Base-by-base conservation (phyloP, 1,139 yeast genomes). In the Hemisphaericaspora lyxosophila region DNA sequence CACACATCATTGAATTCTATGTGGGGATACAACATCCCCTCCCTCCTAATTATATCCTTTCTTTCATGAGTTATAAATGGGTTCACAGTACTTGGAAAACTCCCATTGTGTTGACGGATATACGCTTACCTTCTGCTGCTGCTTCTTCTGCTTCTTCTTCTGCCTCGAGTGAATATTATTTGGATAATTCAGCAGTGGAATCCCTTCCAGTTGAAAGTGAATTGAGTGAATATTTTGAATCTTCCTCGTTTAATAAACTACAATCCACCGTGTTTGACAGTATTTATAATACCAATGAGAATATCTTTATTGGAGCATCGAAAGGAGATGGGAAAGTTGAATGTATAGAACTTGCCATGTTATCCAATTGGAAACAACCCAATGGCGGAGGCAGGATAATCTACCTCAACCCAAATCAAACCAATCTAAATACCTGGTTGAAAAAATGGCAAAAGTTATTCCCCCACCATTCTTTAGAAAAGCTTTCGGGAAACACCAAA, bases 1-100 rank as follows among this genome's bases (percentile, higher is more conserved):
- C 78, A 22, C 84, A 82, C 45, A 53, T 72, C 24, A 39, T 88
- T 3, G 90, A 83, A 34, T 80, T 88, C 49, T 73, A 85, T 1
- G 78, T 90, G 3, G 77, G 85, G 4, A 45, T 79, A 16, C 43
- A 67, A 24, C 80, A 76, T 5, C 82, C 85, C 1, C 42, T 76
- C 3, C 90, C 94, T 12, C 96, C 96, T 1, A 81, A 81, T 49
- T 82, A 84, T 48, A 86, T 85, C 58, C 73, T 89, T 5, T 71
- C 85, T 0, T 57, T 89, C 14, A 64, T 85, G 3, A 87, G 95
- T 43, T 95, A 89, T 43, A 78, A 72, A 43, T 92, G 98, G 98
- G 61, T 89, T 7, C 90, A 86, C 44, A 79, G 89, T 40, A 87
- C 79, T 38, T 70, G 75, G 48, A 75, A 76, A 42, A 57, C 75